Evolutionary conservation across 208 protist genomes (phyloP).

Genomic region (Trypanosoma conorhini): DNA sequence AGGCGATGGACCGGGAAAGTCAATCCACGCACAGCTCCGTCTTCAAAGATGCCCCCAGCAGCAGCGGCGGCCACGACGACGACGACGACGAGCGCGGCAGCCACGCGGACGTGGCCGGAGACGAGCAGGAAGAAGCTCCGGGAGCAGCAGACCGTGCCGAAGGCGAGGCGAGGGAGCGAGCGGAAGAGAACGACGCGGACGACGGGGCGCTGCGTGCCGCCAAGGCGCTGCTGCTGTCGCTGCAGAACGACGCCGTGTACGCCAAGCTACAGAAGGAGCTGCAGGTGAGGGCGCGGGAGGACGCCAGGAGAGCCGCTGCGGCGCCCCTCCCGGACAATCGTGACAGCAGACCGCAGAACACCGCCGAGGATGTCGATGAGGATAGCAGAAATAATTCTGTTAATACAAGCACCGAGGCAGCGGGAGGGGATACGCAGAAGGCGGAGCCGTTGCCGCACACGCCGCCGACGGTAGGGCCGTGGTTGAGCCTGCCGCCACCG

Average conservation of each 20-base stretch:
- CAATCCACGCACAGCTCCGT: slow-evolving; percentile 48
- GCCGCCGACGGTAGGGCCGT: background rate
- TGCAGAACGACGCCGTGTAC: slow-evolving; percentile 18
- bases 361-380: background rate
- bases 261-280: slow-evolving; percentile 14
- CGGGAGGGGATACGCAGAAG: background rate
- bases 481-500: slow-evolving; percentile 3
- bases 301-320: background rate
- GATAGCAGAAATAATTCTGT: background rate
- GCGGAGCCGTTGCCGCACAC: background rate
- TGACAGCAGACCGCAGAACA: background rate
- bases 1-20: slow-evolving; percentile 44
- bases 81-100: background rate
- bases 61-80: background rate
- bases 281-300: background rate
- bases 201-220: slow-evolving; percentile 9
- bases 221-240: slow-evolving; percentile 8
- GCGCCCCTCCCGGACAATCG: background rate
- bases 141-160: background rate
- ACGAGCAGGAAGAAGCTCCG: background rate
- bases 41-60: slow-evolving; percentile 18
- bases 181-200: slow-evolving; percentile 17
- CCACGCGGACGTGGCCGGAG: background rate
- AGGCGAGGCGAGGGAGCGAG: background rate
- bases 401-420: background rate